Evolutionary conservation across 208 protist genomes (phyloP), one percentile per base, ranked within the genome.

Genomic region (Leptomonas seymouri): DNA sequence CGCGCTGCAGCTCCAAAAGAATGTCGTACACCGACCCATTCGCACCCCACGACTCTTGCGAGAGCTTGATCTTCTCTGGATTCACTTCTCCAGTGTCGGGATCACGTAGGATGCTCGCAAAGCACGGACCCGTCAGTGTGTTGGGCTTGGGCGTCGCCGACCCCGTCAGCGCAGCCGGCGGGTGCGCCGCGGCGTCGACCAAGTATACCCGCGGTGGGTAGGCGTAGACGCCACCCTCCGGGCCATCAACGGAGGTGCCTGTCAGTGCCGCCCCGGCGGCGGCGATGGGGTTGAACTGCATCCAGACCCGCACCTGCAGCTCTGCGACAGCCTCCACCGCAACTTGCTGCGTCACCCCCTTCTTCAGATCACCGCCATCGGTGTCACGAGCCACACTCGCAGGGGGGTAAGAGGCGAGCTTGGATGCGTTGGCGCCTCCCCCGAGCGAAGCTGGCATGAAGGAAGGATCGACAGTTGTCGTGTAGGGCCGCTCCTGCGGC

Each of bases 1-100:
- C 55, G 18, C 42, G 34, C 51, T 86, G 81, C 41, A 86, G 50
- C 34, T 60, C 49, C 4, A 64, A 39, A 0, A 86, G 58, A 18
- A 86, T 58, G 15, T 76, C 69, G 39, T 77, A 86, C 23, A 86
- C 61, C 18, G 71, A 78, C 11, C 75, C 66, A 0, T 56, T 68
- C 11, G 54, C 50, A n/a, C 55, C 55, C 70, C 69, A 76, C 50
- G 53, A 66, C 46, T 74, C 76, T 14, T 66, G 59, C 30, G 69
- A 74, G 0, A 76, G 71, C 18, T 50, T 51, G 7, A 82, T 18
- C 15, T 51, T 21, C 49, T 73, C 71, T 5, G 65, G 51, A 1
- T 45, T 11, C 3, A 82, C 71, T 44, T 74, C 60, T 5, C 77
- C 77, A 8, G 71, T 71, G 12, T 55, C 49, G 3, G 30, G 21